Evolutionary conservation across 805 yeast genomes (phyloP).

Genomic region (Jamesozyma spencerorum): DNA sequence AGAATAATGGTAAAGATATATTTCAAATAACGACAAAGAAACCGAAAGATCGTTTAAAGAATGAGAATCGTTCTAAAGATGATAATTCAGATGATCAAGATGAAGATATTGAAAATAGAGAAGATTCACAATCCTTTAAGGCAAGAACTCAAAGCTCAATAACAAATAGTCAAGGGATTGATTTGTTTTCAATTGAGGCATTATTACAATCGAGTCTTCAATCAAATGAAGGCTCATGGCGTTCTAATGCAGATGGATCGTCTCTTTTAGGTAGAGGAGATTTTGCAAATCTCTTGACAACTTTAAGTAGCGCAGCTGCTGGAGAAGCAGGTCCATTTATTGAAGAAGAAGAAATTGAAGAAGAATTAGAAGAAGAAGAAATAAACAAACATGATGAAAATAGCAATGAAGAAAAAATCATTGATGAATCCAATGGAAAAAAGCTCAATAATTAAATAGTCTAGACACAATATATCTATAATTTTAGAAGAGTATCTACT

Average conservation of each 20-base stretch:
- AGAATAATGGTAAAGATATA: conserved; percentile 33
- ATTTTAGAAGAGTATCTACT: too few species aligned
- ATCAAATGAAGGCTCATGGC: conserved; percentile 27
- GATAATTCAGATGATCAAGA: neutral
- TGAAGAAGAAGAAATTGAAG: conserved; percentile 6
- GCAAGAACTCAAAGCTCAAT: neutral
- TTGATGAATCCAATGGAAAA: too few species aligned
- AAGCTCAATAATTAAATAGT: too few species aligned
- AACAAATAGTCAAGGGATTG: conserved; percentile 1
- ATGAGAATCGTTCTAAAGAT: conserved; percentile 7
- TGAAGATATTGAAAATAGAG: neutral
- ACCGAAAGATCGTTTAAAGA: conserved; percentile 9
- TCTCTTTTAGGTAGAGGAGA: conserved; percentile 48
- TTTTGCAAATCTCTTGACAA: conserved; percentile 52
- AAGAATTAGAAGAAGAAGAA: conserved; percentile 8
- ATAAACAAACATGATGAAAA: neutral
- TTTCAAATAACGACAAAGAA: conserved; percentile 22
- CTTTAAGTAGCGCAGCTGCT: conserved; percentile 33
- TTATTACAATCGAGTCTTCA: conserved; percentile 18
- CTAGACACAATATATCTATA: too few species aligned
- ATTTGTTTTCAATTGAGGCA: conserved; percentile 12
- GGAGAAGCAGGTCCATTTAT: conserved; percentile 19
- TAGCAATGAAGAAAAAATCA: too few species aligned
- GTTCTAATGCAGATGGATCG: conserved; percentile 35
- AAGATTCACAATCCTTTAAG: neutral